Evolutionary conservation across 108 stramenopile genomes (phyloP).

Genomic region (Pseudonitzschia multistriata): DNA sequence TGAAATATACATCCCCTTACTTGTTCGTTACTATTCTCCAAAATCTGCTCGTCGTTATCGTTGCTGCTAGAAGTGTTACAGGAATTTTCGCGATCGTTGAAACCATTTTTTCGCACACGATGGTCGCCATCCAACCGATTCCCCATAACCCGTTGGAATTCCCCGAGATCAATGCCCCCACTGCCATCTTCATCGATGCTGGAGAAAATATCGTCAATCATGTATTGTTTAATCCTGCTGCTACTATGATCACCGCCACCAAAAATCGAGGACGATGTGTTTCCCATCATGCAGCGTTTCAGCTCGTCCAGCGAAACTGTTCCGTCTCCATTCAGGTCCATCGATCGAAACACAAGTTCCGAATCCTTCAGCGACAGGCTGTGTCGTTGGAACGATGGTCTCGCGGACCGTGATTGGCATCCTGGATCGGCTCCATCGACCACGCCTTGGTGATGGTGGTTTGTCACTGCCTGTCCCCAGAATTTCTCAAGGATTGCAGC

Average conservation of each 20-base stretch:
- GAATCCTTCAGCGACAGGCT: conserved; percentile 16
- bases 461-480: conserved; percentile 27
- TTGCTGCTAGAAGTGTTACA: neutral
- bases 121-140: neutral
- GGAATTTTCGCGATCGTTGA: neutral
- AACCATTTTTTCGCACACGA: neutral
- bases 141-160: conserved; percentile 32
- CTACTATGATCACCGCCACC: neutral
- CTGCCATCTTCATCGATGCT: conserved; percentile 42
- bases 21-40: neutral
- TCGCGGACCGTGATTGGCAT: too few species aligned
- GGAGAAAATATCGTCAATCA: conserved; percentile 32
- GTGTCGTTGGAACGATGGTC: too few species aligned
- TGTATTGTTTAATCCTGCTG: conserved; percentile 22
- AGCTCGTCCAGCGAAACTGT: conserved; percentile 40
- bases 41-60: neutral
- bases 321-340: conserved; percentile 28
- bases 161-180: conserved; percentile 46
- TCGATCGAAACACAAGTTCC: neutral
- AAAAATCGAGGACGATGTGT: neutral
- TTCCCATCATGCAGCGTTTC: conserved; percentile 40
- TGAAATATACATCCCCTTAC: conserved; percentile 1
- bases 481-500: conserved; percentile 16
- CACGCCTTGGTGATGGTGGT: conserved; percentile 29
- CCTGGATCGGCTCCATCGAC: conserved; percentile 17